Percentiles rank a stretch among this genome's conserved stretches.
Conservation (phyloP, 106 monocot genomes). For the Chionographis japonica region DNA sequence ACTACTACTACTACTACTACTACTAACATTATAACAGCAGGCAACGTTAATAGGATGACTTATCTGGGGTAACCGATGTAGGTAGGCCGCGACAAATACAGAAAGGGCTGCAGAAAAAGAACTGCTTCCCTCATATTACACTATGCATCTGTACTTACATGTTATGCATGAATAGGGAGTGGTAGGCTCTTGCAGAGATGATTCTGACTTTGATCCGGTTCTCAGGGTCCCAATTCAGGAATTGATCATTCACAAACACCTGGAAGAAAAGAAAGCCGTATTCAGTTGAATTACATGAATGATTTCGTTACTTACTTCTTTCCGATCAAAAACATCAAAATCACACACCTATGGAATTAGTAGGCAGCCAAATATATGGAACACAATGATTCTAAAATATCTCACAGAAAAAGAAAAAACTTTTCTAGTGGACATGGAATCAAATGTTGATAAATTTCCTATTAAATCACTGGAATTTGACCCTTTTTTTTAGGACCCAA, state of each 20-base stretch:
- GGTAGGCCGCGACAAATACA: conserved; percentile 10
- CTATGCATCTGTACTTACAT: conserved; percentile 57
- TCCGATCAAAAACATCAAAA: no score
- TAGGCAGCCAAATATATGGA: no score
- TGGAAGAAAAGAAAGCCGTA: conserved; percentile 1
- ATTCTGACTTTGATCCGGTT: conserved; percentile 90
- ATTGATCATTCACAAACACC: conserved; percentile 99
- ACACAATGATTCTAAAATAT: no score
- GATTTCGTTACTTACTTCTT: not conserved
- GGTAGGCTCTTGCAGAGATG: conserved; percentile 95
- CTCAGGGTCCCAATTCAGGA: conserved; percentile 97
- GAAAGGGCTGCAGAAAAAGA: conserved; percentile 8
- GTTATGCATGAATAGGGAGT: conserved; percentile 99
- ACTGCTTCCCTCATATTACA: conserved; percentile 1
- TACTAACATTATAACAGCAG: conserved; percentile 13
- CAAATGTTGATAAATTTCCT: no score
- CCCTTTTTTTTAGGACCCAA: no score
- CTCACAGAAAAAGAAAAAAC: no score
- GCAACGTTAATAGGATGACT: conserved; percentile 36
- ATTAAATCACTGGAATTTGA: no score
- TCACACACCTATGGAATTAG: no score
- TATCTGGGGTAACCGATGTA: conserved; percentile 36
- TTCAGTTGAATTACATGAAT: not conserved
- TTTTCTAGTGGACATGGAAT: no score
- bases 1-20: conserved; percentile 1